These are phyloP conservation scores for Claviceps cyperi DNA, from an alignment of 2,329 filamentous ascomycete genomes.

Conservation along the genomic window DNA sequence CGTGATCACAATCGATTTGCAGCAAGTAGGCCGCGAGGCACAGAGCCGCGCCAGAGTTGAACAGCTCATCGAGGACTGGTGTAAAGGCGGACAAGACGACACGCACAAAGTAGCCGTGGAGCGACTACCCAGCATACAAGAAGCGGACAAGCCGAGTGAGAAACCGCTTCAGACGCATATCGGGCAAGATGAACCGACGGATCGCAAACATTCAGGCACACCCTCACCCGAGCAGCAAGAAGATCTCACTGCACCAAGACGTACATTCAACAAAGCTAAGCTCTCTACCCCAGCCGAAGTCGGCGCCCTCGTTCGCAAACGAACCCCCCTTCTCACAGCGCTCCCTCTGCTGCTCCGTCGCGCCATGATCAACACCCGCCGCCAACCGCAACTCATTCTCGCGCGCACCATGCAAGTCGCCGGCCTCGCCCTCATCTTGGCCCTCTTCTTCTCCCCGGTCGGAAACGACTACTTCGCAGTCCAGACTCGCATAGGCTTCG, in stretches of 20 bases:
- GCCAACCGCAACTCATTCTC: slow-evolving; percentile 49
- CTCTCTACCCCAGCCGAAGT: slow-evolving; percentile 58
- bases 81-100: slow-evolving; percentile 5
- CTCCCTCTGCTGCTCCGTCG: slow-evolving; percentile 55
- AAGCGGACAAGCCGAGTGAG: slow-evolving; percentile 14
- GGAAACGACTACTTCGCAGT: slow-evolving; percentile 54
- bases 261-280: slow-evolving; percentile 26
- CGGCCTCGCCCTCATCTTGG: slow-evolving; percentile 46
- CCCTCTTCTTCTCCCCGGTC: slow-evolving; percentile 58
- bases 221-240: slow-evolving; percentile 6
- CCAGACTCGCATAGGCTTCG: slow-evolving; percentile 59
- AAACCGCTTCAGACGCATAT: neutral
- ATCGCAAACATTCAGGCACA: too few species aligned
- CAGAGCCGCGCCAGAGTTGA: slow-evolving; percentile 48
- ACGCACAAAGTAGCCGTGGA: slow-evolving; percentile 3
- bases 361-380: slow-evolving; percentile 52
- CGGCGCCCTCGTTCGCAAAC: slow-evolving; percentile 50
- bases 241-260: slow-evolving; percentile 17
- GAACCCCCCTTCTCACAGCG: slow-evolving; percentile 45
- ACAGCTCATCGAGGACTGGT: slow-evolving; percentile 46
- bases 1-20: slow-evolving; percentile 61
- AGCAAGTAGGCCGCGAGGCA: slow-evolving; percentile 46
- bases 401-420: slow-evolving; percentile 54
- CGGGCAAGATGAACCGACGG: neutral
- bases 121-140: slow-evolving; percentile 15